Percentiles rank a stretch among this genome's conserved stretches.
These are phyloP conservation scores for Acacia crassicarpa DNA, from an alignment of 306 rosid genomes.

Conservation along the genomic window DNA sequence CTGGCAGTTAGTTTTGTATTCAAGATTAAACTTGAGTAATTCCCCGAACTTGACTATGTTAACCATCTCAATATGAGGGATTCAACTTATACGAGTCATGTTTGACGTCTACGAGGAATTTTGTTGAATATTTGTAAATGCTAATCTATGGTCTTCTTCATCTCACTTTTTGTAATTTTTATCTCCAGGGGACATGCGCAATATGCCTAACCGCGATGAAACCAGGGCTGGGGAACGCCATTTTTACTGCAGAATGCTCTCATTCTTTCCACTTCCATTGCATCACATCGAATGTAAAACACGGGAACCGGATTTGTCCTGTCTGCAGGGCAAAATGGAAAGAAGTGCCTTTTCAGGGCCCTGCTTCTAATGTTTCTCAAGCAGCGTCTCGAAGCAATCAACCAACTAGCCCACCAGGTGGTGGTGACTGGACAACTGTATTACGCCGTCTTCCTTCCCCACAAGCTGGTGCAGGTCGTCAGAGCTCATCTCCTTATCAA, in stretches of 20 bases:
- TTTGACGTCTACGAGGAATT: not conserved
- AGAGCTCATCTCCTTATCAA: constrained; percentile 40
- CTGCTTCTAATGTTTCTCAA: constrained; percentile 47
- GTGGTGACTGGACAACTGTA: constrained; percentile 53
- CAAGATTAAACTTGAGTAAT: not conserved
- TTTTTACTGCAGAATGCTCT: constrained; percentile 96
- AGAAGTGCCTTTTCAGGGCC: constrained; percentile 79
- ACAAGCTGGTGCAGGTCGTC: constrained; percentile 40
- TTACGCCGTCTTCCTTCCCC: constrained; percentile 55
- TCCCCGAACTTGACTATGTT: not conserved
- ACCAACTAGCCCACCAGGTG: constrained; percentile 40
- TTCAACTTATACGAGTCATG: constrained; percentile 6
- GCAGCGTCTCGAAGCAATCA: constrained; percentile 49
- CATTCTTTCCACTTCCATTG: constrained; percentile 96
- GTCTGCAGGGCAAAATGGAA: constrained; percentile 95
- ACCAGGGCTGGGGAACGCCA: constrained; percentile 86
- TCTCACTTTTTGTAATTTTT: constrained; percentile 33
- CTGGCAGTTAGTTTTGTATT: constrained; percentile 1
- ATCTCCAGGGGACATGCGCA: constrained; percentile 74
- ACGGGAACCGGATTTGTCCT: constrained; percentile 87
- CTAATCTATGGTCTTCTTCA: not conserved
- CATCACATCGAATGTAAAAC: constrained; percentile 86
- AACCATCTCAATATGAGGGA: constrained; percentile 7
- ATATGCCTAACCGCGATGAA: constrained; percentile 79
- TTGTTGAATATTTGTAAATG: not conserved